phyloP scores from a whole-genome alignment of 2,329 filamentous ascomycete species.

The Xylariaceae sp. region DNA sequence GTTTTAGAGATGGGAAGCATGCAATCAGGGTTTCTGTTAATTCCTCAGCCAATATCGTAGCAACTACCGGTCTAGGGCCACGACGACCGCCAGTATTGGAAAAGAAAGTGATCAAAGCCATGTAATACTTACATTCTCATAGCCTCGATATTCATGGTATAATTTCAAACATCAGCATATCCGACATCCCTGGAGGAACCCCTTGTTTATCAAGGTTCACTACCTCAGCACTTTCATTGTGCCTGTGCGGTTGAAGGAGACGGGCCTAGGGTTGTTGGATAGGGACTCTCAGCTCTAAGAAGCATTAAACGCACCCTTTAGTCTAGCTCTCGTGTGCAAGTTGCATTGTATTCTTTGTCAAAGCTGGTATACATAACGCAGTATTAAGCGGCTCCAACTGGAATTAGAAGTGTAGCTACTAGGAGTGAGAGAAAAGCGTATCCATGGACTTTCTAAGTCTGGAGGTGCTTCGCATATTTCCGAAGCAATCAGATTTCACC shows the following conservation, averaged over 20 bases:
- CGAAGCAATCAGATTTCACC: not conserved
- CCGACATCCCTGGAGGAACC: too few relatives aligned
- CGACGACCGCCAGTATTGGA: not conserved
- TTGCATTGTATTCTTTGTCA: too few relatives aligned
- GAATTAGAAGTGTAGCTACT: not conserved
- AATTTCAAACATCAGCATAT: too few relatives aligned
- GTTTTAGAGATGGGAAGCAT: conserved; percentile 1
- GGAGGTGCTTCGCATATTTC: not conserved
- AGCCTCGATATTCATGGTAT: not conserved
- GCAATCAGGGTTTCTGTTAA: conserved; percentile 1
- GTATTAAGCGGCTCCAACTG: not conserved
- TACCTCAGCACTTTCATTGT: not conserved
- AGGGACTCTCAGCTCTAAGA: not conserved
- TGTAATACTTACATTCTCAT: not conserved
- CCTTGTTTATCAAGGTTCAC: too few relatives aligned
- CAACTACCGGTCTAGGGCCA: not conserved
- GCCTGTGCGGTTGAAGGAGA: not conserved
- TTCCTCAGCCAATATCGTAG: conserved; percentile 12
- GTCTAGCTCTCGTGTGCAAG: not conserved
- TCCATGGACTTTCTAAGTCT: not conserved
- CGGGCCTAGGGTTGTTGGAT: not conserved
- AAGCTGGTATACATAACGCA: too few relatives aligned
- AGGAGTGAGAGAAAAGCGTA: not conserved
- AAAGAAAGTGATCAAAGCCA: not conserved
- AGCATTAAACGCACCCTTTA: not conserved